Conservation (phyloP, 768 basidiomycete genomes). For the Sarcodon sp. region DNA sequence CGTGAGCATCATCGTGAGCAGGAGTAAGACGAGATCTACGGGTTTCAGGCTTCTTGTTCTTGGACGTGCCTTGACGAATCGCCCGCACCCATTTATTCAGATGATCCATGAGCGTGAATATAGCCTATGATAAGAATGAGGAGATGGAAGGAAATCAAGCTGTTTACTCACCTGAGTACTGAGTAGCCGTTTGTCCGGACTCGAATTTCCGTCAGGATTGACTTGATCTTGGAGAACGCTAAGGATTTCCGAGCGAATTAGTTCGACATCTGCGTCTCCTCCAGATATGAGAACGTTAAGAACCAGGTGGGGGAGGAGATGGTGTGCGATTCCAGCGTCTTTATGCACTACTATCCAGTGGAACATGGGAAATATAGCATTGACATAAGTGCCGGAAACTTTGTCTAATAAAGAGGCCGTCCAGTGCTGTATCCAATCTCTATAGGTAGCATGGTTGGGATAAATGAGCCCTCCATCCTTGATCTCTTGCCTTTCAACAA, state of each 20-base stretch:
- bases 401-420: conserved; percentile 65
- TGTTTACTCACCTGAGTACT: conserved; percentile 73
- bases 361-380: conserved; percentile 67
- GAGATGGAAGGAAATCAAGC: not conserved
- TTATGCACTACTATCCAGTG: conserved; percentile 68
- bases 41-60: conserved; percentile 31
- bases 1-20: conserved; percentile 27
- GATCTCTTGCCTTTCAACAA: conserved; percentile 25
- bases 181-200: conserved; percentile 70
- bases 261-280: conserved; percentile 39
- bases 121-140: conserved; percentile 36
- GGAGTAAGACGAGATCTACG: conserved; percentile 34
- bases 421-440: conserved; percentile 95
- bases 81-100: conserved; percentile 81
- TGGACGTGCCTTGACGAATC: conserved; percentile 50
- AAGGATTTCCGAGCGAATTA: conserved; percentile 66
- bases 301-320: conserved; percentile 85
- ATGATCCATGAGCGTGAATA: conserved; percentile 93
- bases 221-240: conserved; percentile 85
- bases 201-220: conserved; percentile 37
- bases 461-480: conserved; percentile 56
- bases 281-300: conserved; percentile 77
- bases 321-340: conserved; percentile 90
- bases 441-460: conserved; percentile 61
- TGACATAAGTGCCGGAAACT: conserved; percentile 43